phyloP scores from a whole-genome alignment of 2,329 filamentous ascomycete species.

The Neoscytalidium dimidiatum region DNA sequence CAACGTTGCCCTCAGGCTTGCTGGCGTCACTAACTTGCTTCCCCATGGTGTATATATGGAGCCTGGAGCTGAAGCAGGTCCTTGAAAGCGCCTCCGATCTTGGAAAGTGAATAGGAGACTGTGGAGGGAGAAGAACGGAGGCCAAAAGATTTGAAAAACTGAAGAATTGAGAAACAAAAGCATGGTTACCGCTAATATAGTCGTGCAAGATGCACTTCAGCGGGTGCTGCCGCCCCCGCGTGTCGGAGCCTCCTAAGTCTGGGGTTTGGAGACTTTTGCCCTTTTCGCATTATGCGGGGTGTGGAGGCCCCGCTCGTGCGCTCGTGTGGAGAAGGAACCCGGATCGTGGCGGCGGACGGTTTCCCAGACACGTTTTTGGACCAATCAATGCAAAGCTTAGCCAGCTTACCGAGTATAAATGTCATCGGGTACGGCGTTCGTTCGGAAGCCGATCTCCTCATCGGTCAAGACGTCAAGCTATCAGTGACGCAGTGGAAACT shows the following conservation, averaged over 20 bases:
- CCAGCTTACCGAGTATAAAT: neutral
- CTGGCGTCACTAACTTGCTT: neutral
- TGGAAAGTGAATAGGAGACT: neutral
- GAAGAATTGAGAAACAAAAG: neutral
- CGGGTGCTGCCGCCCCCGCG: neutral
- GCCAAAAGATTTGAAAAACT: neutral
- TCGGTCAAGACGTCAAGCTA: too few species aligned
- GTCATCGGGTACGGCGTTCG: too few species aligned
- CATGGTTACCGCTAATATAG: neutral
- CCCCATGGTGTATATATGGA: neutral
- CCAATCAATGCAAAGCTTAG: neutral
- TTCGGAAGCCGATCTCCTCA: too few species aligned
- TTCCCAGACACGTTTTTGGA: neutral
- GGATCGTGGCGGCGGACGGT: neutral
- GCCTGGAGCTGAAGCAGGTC: neutral
- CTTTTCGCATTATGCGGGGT: neutral
- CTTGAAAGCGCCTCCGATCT: too few species aligned
- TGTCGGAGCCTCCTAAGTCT: neutral
- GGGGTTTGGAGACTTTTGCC: slow-evolving; percentile 7
- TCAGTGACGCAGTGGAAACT: too few species aligned
- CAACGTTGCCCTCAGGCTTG: neutral
- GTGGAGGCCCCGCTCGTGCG: neutral
- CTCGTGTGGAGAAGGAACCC: neutral
- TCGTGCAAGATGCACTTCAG: neutral
- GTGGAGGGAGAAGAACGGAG: neutral